phyloP scores from a whole-genome alignment of 352 stramenopile species.

The Pythium sukuiense region DNA sequence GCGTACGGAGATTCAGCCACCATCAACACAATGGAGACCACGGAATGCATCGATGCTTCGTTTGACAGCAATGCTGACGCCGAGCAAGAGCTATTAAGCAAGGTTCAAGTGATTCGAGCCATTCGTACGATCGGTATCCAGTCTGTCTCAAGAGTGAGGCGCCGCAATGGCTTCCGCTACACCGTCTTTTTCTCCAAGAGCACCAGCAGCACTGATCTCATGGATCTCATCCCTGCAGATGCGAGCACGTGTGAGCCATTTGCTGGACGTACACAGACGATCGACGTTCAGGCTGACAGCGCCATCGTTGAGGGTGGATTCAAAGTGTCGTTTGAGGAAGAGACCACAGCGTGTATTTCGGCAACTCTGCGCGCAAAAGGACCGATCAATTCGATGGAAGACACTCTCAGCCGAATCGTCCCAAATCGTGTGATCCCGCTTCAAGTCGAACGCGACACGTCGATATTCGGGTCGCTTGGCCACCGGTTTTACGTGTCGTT shows the following conservation, averaged over 20 bases:
- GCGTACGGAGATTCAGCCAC: slow-evolving; percentile 57
- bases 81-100: slow-evolving; percentile 40
- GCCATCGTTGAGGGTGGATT: slow-evolving; percentile 52
- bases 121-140: slow-evolving; percentile 61
- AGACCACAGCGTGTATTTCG: slow-evolving; percentile 40
- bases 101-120: slow-evolving; percentile 40
- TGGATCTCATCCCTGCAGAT: slow-evolving; percentile 50
- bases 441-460: slow-evolving; percentile 47
- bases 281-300: slow-evolving; percentile 47
- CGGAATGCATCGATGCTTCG: slow-evolving; percentile 52
- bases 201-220: slow-evolving; percentile 44
- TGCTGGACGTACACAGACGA: slow-evolving; percentile 54
- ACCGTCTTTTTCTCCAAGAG: slow-evolving; percentile 39
- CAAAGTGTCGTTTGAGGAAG: slow-evolving; percentile 39
- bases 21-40: slow-evolving; percentile 34
- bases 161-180: slow-evolving; percentile 57
- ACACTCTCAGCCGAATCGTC: slow-evolving; percentile 36
- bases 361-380: slow-evolving; percentile 46
- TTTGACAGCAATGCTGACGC: slow-evolving; percentile 40
- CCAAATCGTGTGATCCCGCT: slow-evolving; percentile 40
- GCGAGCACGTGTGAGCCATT: slow-evolving; percentile 36
- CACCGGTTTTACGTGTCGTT: slow-evolving; percentile 56
- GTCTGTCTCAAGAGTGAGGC: slow-evolving; percentile 23
- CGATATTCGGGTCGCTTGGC: slow-evolving; percentile 30
- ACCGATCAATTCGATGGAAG: slow-evolving; percentile 37